A percentile compares a stretch with the other conserved stretches of the same genome.
Evolutionary conservation across 331 rosid genomes (phyloP).

Genomic region (Phaseolus coccineus): DNA sequence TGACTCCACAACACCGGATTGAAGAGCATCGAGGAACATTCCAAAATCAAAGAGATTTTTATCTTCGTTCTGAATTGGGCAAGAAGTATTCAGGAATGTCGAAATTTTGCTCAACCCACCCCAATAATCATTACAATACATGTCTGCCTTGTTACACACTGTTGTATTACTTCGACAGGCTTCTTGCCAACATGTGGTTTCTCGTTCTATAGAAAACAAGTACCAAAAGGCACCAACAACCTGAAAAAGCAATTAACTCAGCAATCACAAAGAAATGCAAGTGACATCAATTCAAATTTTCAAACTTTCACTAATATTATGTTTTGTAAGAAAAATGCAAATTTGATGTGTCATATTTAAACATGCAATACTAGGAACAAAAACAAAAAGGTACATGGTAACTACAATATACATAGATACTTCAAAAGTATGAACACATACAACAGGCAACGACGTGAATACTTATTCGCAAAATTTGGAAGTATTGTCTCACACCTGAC

Average conservation of each 20-base stretch:
- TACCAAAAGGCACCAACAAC: slow-evolving; percentile 96
- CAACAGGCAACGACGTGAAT: background rate
- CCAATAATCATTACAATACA: slow-evolving; percentile 58
- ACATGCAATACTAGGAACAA: slow-evolving; percentile 31
- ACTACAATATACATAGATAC: slow-evolving; percentile 19
- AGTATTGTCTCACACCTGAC: slow-evolving; percentile 20
- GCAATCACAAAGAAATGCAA: slow-evolving; percentile 45
- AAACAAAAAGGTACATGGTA: background rate
- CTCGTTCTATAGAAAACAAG: slow-evolving; percentile 85
- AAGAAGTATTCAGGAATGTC: slow-evolving; percentile 59
- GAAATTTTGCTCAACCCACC: background rate
- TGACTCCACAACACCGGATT: slow-evolving; percentile 84
- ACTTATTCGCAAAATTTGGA: background rate
- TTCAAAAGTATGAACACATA: background rate
- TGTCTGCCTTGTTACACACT: slow-evolving; percentile 46
- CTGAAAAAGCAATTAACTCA: slow-evolving; percentile 52
- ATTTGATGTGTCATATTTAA: background rate
- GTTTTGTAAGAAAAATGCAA: slow-evolving; percentile 16
- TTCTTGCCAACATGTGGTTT: slow-evolving; percentile 82
- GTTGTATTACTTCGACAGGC: slow-evolving; percentile 56
- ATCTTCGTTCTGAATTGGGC: slow-evolving; percentile 60
- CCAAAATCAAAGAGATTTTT: slow-evolving; percentile 71
- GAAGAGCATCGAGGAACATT: slow-evolving; percentile 87
- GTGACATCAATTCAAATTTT: slow-evolving; percentile 22
- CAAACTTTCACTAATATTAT: slow-evolving; percentile 16